Conservation (phyloP, 495 filamentous ascomycete species). For the Hyaloscypha hepaticicola region DNA sequence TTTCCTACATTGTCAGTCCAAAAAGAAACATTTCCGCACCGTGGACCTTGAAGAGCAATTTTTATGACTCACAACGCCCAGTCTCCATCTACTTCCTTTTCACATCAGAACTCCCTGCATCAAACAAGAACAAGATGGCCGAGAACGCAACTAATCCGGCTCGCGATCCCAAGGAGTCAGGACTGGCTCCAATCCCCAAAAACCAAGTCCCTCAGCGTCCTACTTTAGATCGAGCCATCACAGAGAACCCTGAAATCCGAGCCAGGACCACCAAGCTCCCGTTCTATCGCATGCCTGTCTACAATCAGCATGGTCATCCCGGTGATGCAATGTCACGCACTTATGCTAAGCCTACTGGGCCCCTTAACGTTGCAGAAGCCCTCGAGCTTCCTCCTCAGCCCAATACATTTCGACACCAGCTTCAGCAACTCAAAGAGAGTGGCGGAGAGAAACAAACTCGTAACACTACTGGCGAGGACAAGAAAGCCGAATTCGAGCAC, state of each 20-base stretch:
- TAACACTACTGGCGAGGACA: not conserved
- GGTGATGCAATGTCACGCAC: not conserved
- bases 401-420: not conserved
- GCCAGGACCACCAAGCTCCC: not conserved
- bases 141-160: no score
- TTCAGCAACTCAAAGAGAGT: not conserved
- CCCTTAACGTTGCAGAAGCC: not conserved
- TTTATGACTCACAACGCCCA: no score
- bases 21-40: not conserved
- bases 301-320: not conserved
- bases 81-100: no score
- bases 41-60: no score
- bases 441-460: not conserved
- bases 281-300: not conserved
- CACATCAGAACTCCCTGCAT: no score
- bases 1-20: not conserved
- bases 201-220: not conserved
- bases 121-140: no score
- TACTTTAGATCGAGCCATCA: not conserved
- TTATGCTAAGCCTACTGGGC: not conserved
- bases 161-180: no score
- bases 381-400: constrained; percentile 4
- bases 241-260: not conserved
- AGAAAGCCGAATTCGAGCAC: not conserved
- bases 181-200: no score